Evolutionary conservation across 139 green algal species (phyloP), one percentile per base, ranked within the genome.

Genomic region (Coccomyxa sp.): DNA sequence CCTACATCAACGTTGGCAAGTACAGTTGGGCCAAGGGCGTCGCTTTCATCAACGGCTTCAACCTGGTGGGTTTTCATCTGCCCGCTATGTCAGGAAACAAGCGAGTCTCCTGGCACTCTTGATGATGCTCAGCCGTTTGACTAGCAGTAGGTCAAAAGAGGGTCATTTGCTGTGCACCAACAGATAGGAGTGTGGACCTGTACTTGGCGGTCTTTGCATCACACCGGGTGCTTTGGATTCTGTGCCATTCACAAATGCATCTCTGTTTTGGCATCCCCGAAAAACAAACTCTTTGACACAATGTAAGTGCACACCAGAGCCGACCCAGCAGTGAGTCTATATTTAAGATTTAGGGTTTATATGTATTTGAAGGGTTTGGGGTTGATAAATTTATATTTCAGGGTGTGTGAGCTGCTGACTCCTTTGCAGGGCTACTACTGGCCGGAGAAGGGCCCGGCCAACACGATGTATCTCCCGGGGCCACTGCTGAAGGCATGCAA

Each of bases 31-130:
- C 75, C 30, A 87, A 90, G 79, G 91, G 91, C 25, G 60, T 92
- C 27, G 87, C 87, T 25, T 94, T 87, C 80, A 79, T 94, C 17
- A 94, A 94, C 68, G 90, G 87, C 13, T 86, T 88, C 83, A 89
- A 90, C 68, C 71, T 94, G 1, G 71, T 77, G 71, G 4, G 71
- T 38, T 1, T 38, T 51, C 63, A 71, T 15, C 18, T 25, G 18
- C 21, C 63, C 18, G 63, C 21, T 71, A 71, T 71, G 18, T 71
- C 21, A 21, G 18, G 21, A 25, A 71, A 71, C 4, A 1, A 28
- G 63, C 63, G 10, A 71, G 18, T 9, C 63, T 71, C 18, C 63
- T 11, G 63, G 21, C 63, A 71, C 63, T 28, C 63, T 9, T 9
- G 4, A 9, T 14, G 9, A 1, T 71, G 18, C 63, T 71, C 63